Base-by-base conservation (phyloP, 768 basidiomycete species). In the Lactarius hengduanensis region DNA sequence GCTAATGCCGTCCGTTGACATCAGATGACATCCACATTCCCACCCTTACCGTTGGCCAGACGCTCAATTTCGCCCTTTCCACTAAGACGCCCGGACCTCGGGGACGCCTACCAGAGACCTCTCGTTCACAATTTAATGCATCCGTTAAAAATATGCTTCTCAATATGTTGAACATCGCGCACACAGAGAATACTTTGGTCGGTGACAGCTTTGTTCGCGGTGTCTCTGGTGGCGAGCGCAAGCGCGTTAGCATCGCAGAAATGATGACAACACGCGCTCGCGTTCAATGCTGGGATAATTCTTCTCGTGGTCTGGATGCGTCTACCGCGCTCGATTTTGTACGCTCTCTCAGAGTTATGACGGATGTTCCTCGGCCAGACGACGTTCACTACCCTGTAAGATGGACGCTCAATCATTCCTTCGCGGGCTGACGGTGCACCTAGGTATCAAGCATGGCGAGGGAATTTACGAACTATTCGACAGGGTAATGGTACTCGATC, bases 281-380 rank as follows among this genome's bases (percentile, higher is more conserved):
- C 36, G 84, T 94, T 4, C 88, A 92, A 70, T 87, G 86, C 66
- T 94, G 91, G 89, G 91, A 94, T 74, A 93, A 90, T 75, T 88
- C 88, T 0, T 94, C 93, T 11, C 81, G 89, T 63, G 91, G 92
- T 26, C 78, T 92, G 60, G 91, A 93, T 69, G 92, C 94, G 0
- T 92, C 91, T 5, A 96, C 94, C 15, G 94, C 94, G 0, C 80
- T 94, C 47, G 94, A 96, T 73, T 96, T 94, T 70, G 86, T 84
- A 63, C 91, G 87, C 76, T 87, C 88, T 58, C 79, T 96, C 58
- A 83, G 94, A 22, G 79, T 94, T 47, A 86, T 92, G 82, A 95
- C 94, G 13, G 94, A 96, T 73, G 78, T 93, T 18, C 81, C 81
- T 89, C 16, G 85, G 88, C 10, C 87, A 88, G 75, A 89, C 91